Percentiles rank a stretch among this genome's conserved stretches.
These are phyloP conservation scores for Scheffersomyces coipomensis DNA, from an alignment of 805 yeast species.

Conservation along the genomic window DNA sequence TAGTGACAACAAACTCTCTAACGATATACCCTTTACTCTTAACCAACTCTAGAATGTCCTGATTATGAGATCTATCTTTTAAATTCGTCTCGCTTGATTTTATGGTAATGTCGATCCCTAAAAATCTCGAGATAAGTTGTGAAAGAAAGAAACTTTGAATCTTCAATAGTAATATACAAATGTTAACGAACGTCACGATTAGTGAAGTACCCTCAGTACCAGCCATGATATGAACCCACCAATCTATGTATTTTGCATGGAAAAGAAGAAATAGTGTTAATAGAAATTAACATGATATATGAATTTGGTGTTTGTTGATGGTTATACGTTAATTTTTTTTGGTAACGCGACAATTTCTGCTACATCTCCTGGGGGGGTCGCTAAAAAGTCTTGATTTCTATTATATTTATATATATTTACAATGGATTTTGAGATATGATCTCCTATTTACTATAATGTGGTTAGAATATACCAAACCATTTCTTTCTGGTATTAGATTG, in stretches of 20 bases:
- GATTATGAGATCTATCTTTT: slow-evolving; percentile 5
- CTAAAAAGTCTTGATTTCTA: too few species aligned
- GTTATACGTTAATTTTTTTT: too few species aligned
- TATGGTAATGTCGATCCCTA: neutral
- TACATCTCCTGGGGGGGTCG: too few species aligned
- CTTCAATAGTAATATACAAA: neutral
- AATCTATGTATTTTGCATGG: too few species aligned
- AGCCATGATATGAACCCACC: too few species aligned
- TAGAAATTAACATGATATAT: too few species aligned
- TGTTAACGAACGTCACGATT: neutral
- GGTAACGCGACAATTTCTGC: too few species aligned
- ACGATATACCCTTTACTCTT: slow-evolving; percentile 20
- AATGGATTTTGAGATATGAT: too few species aligned
- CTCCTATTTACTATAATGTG: too few species aligned
- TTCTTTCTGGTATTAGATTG: slow-evolving; percentile 13
- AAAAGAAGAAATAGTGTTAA: too few species aligned
- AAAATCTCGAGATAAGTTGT: neutral
- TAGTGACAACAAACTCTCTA: slow-evolving; percentile 28
- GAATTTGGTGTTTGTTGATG: too few species aligned
- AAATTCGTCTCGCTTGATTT: neutral
- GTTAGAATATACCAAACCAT: slow-evolving; percentile 22
- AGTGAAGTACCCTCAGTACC: neutral
- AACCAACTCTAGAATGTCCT: slow-evolving; percentile 23
- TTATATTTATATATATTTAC: too few species aligned
- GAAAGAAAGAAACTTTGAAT: neutral